phyloP scores from a whole-genome alignment of 768 basidiomycete genomes.

The Russula foetens region DNA sequence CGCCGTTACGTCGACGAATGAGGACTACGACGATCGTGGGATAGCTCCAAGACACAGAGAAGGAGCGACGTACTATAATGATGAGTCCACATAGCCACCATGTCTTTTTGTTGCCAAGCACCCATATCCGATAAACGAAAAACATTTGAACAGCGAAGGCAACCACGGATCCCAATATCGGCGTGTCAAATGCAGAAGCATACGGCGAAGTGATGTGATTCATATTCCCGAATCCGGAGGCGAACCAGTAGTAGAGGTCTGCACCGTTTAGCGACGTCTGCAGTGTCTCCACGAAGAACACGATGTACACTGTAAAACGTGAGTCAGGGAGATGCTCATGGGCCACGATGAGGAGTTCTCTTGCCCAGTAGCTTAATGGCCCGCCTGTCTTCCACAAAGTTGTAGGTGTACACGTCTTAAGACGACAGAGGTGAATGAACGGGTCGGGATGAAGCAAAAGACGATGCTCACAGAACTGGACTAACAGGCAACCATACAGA shows the following conservation, averaged over 20 bases:
- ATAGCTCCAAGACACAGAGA: too few species aligned
- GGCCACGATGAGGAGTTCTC: not conserved
- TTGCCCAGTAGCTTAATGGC: constrained; percentile 1
- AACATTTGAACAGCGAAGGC: constrained; percentile 27
- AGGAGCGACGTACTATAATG: not conserved
- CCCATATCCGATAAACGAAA: constrained; percentile 27
- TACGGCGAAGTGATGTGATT: constrained; percentile 16
- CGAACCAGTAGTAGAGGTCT: constrained; percentile 27
- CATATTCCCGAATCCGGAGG: constrained; percentile 27
- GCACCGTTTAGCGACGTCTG: constrained; percentile 24
- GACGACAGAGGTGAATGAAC: not conserved
- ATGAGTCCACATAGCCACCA: not conserved
- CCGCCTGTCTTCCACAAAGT: not conserved
- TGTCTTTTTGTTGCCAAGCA: not conserved
- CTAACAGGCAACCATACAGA: constrained; percentile 24
- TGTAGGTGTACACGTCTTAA: constrained; percentile 12
- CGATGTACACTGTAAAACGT: constrained; percentile 20
- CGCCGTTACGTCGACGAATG: not conserved
- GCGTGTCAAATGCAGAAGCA: constrained; percentile 23
- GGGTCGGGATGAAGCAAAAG: not conserved
- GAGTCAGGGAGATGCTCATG: not conserved
- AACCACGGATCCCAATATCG: constrained; percentile 24
- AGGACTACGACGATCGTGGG: not conserved
- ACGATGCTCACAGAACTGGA: constrained; percentile 26
- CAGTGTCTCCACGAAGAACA: constrained; percentile 22